Base-by-base conservation (phyloP, 441 rosid species). In the Pelargonium fulgidum region DNA sequence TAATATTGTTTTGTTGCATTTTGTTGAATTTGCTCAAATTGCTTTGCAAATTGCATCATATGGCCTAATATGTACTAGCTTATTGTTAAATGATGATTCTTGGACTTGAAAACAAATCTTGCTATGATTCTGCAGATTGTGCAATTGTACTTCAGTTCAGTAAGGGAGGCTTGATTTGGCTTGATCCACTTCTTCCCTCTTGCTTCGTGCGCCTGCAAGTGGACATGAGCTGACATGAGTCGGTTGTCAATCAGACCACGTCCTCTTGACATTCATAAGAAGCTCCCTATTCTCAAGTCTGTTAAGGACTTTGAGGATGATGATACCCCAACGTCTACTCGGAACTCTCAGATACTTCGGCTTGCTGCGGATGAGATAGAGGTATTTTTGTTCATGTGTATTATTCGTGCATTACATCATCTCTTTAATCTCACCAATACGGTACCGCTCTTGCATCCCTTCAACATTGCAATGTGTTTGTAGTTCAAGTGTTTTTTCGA, bases 201-300 rank as follows among this genome's bases (percentile, higher is more conserved):
- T 24, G 17, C 62, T 56, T 56, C 62, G 11, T 56, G 22, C 2
- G 20, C 24, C 9, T 16, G 19, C 24, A 20, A 3, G 62, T 5
- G 62, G 62, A 56, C 26, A 56, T 56, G 62, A 56, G 62, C 62
- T 56, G 62, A 56, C 62, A 64, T 64, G 66, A 64, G 66, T 64
- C 36, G 66, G 47, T 36, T 64, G 44, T 64, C 66, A 3, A 26
- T 64, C 16, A 64, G 66, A 29, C 66, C 66, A 12, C 66, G 66
- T 36, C 66, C 66, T 64, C 66, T 64, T 64, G 66, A 64, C 66
- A 64, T 64, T 33, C 66, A 64, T 64, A 64, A 64, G 47, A 64
- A 64, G 66, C 66, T 64, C 66, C 66, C 66, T 1, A 64, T 64
- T 14, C 42, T 64, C 66, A 64, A 64, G 66, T 64, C 66, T 64